Evolutionary conservation across 2,329 filamentous ascomycete species (phyloP).

Genomic region (Colletotrichum orchidophilum): DNA sequence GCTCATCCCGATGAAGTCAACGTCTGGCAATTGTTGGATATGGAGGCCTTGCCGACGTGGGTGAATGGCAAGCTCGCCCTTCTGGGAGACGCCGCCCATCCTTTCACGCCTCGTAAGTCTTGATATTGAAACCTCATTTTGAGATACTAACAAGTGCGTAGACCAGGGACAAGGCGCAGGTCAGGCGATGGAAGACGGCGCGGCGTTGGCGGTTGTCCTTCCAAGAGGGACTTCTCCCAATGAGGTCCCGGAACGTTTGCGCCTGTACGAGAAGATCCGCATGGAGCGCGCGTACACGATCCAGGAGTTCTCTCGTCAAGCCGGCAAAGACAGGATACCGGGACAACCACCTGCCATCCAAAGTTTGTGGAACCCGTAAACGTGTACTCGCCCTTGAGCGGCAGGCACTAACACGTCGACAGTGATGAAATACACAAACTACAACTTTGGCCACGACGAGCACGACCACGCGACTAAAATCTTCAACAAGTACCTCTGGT

Average conservation of each 20-base stretch:
- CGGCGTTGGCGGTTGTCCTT: constrained; percentile 65
- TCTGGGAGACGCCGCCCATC: constrained; percentile 75
- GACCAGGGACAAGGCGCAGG: constrained; percentile 70
- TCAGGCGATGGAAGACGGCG: constrained; percentile 72
- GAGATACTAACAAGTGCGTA: constrained; percentile 15
- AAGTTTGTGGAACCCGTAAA: constrained; percentile 6
- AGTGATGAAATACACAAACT: constrained; percentile 54
- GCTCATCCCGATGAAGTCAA: constrained; percentile 57
- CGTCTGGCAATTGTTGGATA: constrained; percentile 70
- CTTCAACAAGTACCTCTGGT: constrained; percentile 60
- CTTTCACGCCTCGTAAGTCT: constrained; percentile 67
- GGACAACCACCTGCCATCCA: constrained; percentile 6
- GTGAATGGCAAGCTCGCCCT: constrained; percentile 62
- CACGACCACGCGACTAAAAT: constrained; percentile 61
- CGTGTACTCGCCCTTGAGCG: neutral
- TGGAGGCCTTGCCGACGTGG: constrained; percentile 67
- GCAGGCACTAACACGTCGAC: neutral
- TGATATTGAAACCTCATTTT: too few relatives aligned
- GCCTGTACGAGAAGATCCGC: constrained; percentile 67
- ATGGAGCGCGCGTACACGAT: constrained; percentile 65
- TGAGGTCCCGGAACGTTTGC: constrained; percentile 64
- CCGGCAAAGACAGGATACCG: constrained; percentile 53
- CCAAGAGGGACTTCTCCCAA: constrained; percentile 51
- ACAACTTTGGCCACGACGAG: constrained; percentile 69
- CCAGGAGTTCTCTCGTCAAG: constrained; percentile 65